Evolutionary conservation across 163 green algal species (phyloP), one percentile per base, ranked within the genome.

Genomic region (Volvox carteri): DNA sequence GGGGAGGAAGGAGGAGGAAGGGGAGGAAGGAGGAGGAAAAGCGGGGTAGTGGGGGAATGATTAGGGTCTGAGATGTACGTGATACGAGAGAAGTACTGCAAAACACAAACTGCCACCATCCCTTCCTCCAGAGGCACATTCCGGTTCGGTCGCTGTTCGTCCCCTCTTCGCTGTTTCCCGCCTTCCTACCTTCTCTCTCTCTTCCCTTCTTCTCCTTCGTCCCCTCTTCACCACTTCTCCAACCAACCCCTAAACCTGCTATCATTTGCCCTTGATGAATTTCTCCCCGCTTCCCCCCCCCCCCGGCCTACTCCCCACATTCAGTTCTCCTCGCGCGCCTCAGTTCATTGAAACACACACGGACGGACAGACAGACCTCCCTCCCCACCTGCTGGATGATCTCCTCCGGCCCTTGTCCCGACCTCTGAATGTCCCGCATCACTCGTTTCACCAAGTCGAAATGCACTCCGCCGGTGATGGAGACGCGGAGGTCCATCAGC

Each of bases 371-470:
- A n/a, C 50, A 60, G 16, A 37, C 52, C 52, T 19, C 35, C 30
- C 48, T 1, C 33, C 54, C 12, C 67, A 95, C 95, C 93, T 99
- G 98, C 84, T 99, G 95, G 74, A 99, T 98, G 92, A 99, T 99
- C 48, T 97, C 96, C 84, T 98, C 96, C 0, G 98, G 96, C n/a
- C 94, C 93, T 90, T 99, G 98, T 0, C 96, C 98, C 2, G 93
- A 98, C 25, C 98, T 92, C 67, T 95, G 91, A 88, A 99, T 99
- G 93, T 99, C 97, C 4, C 97, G 90, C 92, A 99, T 93, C 58
- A 99, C 97, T 5, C 97, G 94, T 84, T 99, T 99, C 56, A 99
- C 94, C 86, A 99, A 94, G 93, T 99, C 97, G 91, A 99, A 98
- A 93, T 99, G 97, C 78, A 99, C 96, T 19, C 97, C 97, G 35